Percentiles rank a stretch among this genome's conserved stretches.
phyloP scores from a whole-genome alignment of 495 filamentous ascomycete genomes.

The Hypoxylon subgilvum region DNA sequence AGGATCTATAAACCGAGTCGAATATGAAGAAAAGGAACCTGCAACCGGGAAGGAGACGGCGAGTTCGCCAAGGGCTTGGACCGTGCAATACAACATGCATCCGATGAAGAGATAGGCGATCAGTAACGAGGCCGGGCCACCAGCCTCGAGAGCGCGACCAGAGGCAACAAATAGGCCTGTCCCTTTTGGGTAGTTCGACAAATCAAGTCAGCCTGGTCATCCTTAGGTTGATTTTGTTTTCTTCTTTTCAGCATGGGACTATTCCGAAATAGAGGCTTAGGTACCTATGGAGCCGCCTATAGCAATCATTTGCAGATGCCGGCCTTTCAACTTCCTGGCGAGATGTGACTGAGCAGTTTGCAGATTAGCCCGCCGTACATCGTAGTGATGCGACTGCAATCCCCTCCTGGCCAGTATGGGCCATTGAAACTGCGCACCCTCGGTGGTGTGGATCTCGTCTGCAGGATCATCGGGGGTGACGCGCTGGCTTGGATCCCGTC shows the following conservation, averaged over 20 bases:
- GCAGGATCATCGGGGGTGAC: constrained; percentile 60
- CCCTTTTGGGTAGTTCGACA: constrained; percentile 52
- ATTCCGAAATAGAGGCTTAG: constrained; percentile 18
- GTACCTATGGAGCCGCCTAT: constrained; percentile 93
- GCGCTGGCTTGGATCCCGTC: constrained; percentile 72
- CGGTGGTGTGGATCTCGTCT: constrained; percentile 54
- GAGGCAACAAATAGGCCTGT: constrained; percentile 92
- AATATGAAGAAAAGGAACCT: constrained; percentile 91
- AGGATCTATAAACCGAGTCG: constrained; percentile 89
- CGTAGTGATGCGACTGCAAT: constrained; percentile 60
- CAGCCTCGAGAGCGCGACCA: constrained; percentile 74
- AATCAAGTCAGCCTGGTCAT: constrained; percentile 11
- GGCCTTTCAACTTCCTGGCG: constrained; percentile 75
- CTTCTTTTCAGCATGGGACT: constrained; percentile 12
- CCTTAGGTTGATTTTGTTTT: no score
- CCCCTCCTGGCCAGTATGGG: constrained; percentile 31
- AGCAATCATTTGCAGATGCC: constrained; percentile 96
- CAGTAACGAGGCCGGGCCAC: constrained; percentile 84
- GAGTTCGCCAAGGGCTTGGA: constrained; percentile 91
- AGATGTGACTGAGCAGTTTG: constrained; percentile 80
- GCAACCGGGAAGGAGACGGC: constrained; percentile 90
- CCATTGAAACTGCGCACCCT: constrained; percentile 32
- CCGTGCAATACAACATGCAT: constrained; percentile 87
- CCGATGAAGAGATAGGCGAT: constrained; percentile 85
- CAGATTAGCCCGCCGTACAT: constrained; percentile 73